Evolutionary conservation across 2,329 filamentous ascomycete genomes (phyloP).

Genomic region (Magnaporthiopsis rhizophila): DNA sequence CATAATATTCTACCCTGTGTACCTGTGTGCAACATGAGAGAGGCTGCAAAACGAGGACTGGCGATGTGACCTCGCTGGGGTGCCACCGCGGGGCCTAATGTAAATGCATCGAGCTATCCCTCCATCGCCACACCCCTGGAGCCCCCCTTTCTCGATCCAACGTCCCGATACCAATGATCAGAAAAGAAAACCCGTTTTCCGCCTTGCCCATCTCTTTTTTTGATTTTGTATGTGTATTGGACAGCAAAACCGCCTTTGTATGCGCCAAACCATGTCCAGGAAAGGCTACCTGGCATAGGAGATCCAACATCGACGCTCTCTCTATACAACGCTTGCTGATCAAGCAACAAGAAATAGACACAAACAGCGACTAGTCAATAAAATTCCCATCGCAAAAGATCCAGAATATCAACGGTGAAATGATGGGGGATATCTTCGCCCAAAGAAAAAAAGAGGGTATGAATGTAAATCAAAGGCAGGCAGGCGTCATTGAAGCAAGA

Average conservation of each 20-base stretch:
- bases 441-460: not conserved
- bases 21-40: not conserved
- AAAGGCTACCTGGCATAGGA: not conserved
- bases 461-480: not conserved
- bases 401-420: not conserved
- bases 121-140: not conserved
- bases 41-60: not conserved
- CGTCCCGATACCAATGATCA: not conserved
- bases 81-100: not conserved
- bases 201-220: not conserved
- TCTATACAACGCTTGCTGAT: constrained; percentile 9
- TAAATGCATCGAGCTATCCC: not conserved
- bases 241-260: not conserved
- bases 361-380: not conserved
- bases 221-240: not conserved
- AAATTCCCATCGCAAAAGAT: not conserved
- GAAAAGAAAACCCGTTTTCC: not conserved
- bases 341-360: not conserved
- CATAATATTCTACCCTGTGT: not conserved
- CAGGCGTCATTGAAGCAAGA: not conserved
- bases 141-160: not conserved
- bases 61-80: not conserved
- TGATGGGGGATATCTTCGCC: constrained; percentile 1
- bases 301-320: constrained; percentile 4
- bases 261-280: not conserved